phyloP scores from a whole-genome alignment of 371 early-diverging fungal species.

The Apophysomyces ossiformis region DNA sequence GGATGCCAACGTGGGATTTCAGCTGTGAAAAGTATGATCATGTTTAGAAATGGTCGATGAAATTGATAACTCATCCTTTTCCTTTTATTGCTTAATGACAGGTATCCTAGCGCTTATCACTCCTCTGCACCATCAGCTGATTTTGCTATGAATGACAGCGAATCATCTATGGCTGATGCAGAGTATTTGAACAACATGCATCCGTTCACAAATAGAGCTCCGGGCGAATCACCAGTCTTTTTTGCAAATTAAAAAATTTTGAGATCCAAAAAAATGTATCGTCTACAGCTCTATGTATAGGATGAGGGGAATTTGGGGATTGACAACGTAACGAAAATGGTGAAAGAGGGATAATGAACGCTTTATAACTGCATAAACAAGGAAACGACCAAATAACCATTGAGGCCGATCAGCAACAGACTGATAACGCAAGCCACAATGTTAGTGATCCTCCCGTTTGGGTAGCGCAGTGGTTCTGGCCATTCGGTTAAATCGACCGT shows the following conservation, averaged over 20 bases:
- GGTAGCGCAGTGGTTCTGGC: slow-evolving; percentile 37
- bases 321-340: slow-evolving; percentile 46
- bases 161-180: neutral
- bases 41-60: neutral
- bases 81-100: neutral
- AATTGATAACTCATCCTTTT: neutral
- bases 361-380: slow-evolving; percentile 23
- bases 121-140: neutral
- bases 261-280: neutral
- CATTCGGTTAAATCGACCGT: slow-evolving; percentile 15
- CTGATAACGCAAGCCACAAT: slow-evolving; percentile 52
- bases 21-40: slow-evolving; percentile 27
- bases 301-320: slow-evolving; percentile 69
- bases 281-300: slow-evolving; percentile 53
- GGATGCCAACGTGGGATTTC: slow-evolving; percentile 30
- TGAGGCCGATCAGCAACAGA: slow-evolving; percentile 58
- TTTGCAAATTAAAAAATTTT: neutral
- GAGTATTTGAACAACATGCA: neutral
- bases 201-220: neutral
- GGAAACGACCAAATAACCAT: slow-evolving; percentile 59
- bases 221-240: neutral
- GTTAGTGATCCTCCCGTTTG: slow-evolving; percentile 39
- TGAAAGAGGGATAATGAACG: slow-evolving; percentile 23
- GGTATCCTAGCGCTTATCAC: neutral
- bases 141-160: neutral